These are phyloP conservation scores for Talaromyces islandicus DNA, from an alignment of 2,329 filamentous ascomycete species.

Conservation along the genomic window DNA sequence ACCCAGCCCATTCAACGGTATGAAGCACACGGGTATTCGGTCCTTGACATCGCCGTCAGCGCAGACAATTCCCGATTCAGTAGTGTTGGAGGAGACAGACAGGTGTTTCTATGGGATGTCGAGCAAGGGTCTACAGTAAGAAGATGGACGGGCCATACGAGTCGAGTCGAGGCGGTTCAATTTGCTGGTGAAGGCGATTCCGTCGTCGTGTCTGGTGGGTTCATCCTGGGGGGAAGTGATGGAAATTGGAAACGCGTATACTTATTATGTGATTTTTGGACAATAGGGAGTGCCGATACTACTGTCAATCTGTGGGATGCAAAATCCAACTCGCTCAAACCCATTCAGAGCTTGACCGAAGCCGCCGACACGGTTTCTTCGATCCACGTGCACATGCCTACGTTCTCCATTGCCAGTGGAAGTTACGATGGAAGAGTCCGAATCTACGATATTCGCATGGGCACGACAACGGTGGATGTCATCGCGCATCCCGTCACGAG, in stretches of 20 bases:
- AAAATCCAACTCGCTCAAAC: slow-evolving; percentile 34
- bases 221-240: background rate
- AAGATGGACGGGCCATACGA: slow-evolving; percentile 66
- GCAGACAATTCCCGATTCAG: slow-evolving; percentile 77
- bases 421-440: slow-evolving; percentile 81
- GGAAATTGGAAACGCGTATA: background rate
- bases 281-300: slow-evolving; percentile 38
- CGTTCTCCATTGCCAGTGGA: slow-evolving; percentile 57
- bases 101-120: slow-evolving; percentile 94
- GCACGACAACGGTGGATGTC: slow-evolving; percentile 64
- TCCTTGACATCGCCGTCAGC: slow-evolving; percentile 70
- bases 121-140: slow-evolving; percentile 69
- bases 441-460: slow-evolving; percentile 76
- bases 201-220: slow-evolving; percentile 61
- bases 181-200: slow-evolving; percentile 73
- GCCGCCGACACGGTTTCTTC: slow-evolving; percentile 37
- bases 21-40: slow-evolving; percentile 82
- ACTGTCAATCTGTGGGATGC: slow-evolving; percentile 39
- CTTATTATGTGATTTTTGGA: background rate
- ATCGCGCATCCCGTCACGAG: slow-evolving; percentile 66
- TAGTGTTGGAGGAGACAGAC: slow-evolving; percentile 82
- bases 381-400: slow-evolving; percentile 32
- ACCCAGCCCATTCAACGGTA: slow-evolving; percentile 74
- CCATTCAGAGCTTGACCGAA: slow-evolving; percentile 37
- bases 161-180: slow-evolving; percentile 69